Conservation (phyloP, 768 basidiomycete genomes). For the Pholiota molesta region DNA sequence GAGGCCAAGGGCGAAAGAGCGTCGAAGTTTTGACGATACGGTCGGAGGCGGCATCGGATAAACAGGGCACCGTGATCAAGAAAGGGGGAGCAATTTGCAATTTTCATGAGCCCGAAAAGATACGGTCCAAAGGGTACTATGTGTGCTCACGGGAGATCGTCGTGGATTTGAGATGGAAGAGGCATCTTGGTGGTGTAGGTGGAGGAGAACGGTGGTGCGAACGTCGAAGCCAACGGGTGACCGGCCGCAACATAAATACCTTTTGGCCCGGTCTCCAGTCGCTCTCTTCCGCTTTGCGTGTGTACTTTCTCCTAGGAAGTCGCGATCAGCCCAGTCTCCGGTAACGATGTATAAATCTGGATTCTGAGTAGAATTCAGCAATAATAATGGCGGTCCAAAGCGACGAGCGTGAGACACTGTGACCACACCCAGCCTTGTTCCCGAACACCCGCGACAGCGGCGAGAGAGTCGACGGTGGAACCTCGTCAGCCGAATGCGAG, state of each 20-base stretch:
- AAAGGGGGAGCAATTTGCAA: not conserved
- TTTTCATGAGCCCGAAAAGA: not conserved
- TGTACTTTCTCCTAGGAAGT: not conserved
- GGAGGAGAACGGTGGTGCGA: slow-evolving; percentile 22
- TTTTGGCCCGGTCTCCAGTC: slow-evolving; percentile 6
- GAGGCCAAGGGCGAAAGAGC: not conserved
- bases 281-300: not conserved
- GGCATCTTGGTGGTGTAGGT: slow-evolving; percentile 29
- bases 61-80: slow-evolving; percentile 4
- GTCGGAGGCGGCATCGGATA: slow-evolving; percentile 6
- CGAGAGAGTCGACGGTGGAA: not conserved
- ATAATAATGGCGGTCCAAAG: not conserved
- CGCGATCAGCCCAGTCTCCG: not conserved
- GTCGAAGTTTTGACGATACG: not conserved
- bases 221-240: slow-evolving; percentile 2
- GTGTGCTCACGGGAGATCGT: slow-evolving; percentile 27
- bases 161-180: slow-evolving; percentile 32
- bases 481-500: slow-evolving; percentile 47
- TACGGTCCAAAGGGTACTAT: not conserved
- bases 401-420: slow-evolving; percentile 14
- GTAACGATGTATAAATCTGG: not conserved
- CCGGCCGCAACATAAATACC: slow-evolving; percentile 12
- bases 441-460: slow-evolving; percentile 15
- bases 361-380: not conserved
- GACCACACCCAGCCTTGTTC: slow-evolving; percentile 11